Percentiles rank a stretch among this genome's conserved stretches.
Evolutionary conservation across 106 monocot genomes (phyloP).

Genomic region (Agapanthus africanus): DNA sequence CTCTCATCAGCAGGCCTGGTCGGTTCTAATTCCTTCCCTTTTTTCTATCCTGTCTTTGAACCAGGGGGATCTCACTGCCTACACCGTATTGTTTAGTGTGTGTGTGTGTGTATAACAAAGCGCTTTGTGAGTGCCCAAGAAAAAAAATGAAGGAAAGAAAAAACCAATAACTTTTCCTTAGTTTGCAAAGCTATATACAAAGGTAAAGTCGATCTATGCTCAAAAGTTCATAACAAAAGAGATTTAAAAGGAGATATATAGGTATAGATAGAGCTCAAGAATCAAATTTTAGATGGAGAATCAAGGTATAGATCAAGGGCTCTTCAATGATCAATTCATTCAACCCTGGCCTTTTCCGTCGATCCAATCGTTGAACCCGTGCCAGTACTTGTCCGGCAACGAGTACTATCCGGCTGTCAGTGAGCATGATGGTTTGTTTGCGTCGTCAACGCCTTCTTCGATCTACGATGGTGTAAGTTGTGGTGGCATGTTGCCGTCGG

Average conservation of each 20-base stretch:
- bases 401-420: too few species aligned
- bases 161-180: too few species aligned
- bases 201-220: conserved; percentile 3
- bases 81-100: not conserved
- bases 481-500: too few species aligned
- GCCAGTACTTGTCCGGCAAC: conserved; percentile 14
- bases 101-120: not conserved
- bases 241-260: too few species aligned
- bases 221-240: not conserved
- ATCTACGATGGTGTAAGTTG: not conserved
- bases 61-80: not conserved
- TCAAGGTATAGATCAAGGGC: conserved; percentile 9
- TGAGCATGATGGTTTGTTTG: too few species aligned
- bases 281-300: too few species aligned
- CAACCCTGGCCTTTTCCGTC: conserved; percentile 6
- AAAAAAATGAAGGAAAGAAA: not conserved
- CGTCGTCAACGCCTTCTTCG: not conserved
- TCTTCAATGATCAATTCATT: not conserved
- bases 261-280: too few species aligned
- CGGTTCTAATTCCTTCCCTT: conserved; percentile 41
- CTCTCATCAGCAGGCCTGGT: conserved; percentile 46
- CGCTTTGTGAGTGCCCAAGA: not conserved
- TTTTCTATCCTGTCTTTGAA: too few species aligned
- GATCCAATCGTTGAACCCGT: conserved; percentile 1
- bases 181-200: too few species aligned